A percentile compares a stretch with the other conserved stretches of the same genome.
Conservation (phyloP, 192 early-diverging fungal genomes). For the Coemansia sp. region DNA sequence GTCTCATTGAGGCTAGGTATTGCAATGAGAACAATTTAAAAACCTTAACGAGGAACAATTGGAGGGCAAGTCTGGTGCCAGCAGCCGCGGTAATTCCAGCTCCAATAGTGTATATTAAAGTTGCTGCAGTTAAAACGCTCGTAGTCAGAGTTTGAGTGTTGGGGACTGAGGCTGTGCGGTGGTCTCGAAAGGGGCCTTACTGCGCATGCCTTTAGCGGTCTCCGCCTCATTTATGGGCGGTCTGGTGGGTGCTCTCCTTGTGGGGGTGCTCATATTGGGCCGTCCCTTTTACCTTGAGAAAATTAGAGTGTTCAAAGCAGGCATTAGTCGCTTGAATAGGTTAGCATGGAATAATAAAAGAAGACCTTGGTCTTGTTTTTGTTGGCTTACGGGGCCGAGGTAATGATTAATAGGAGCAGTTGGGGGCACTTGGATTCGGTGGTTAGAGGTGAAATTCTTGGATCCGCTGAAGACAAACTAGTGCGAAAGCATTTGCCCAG, state of each 20-base stretch:
- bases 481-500: slow-evolving; percentile 78
- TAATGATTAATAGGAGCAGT: slow-evolving; percentile 84
- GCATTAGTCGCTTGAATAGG: slow-evolving; percentile 58
- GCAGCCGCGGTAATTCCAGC: slow-evolving; percentile 58
- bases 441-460: slow-evolving; percentile 86
- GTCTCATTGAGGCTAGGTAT: too few relatives aligned
- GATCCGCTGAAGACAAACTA: slow-evolving; percentile 80
- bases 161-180: slow-evolving; percentile 22
- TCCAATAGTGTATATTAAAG: slow-evolving; percentile 62
- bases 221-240: slow-evolving; percentile 37
- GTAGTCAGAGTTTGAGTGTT: slow-evolving; percentile 53
- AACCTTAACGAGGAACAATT: slow-evolving; percentile 55
- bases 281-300: slow-evolving; percentile 61
- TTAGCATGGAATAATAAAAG: slow-evolving; percentile 73
- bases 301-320: slow-evolving; percentile 70
- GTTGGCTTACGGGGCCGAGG: slow-evolving; percentile 62
- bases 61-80: slow-evolving; percentile 59
- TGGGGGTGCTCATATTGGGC: slow-evolving; percentile 29
- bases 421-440: slow-evolving; percentile 80
- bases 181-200: slow-evolving; percentile 30
- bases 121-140: slow-evolving; percentile 64
- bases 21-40: too few relatives aligned
- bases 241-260: slow-evolving; percentile 28
- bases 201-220: slow-evolving; percentile 8
- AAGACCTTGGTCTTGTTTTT: slow-evolving; percentile 65